Evolutionary conservation across 306 rosid species (phyloP), one percentile per base, ranked within the genome.

Genomic region (Chamaecrista fasciculata): DNA sequence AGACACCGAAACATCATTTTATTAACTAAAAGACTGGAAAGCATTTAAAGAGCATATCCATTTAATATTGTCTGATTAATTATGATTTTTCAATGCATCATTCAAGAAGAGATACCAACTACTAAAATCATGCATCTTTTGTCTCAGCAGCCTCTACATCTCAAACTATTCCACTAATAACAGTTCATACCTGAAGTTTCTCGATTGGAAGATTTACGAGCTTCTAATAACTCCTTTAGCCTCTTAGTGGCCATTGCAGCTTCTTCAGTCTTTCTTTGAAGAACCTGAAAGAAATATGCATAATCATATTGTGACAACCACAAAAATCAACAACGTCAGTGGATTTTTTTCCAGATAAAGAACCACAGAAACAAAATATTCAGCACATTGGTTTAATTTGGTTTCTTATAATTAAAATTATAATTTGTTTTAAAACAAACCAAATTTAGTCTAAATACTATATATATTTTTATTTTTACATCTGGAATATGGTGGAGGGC

Each of bases 171-270:
- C 52, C 57, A 53, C 51, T 28, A 65, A 55, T 66, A 36, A 47
- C 20, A 62, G 74, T 57, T 49, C 66, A 61, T 80, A 91, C 99
- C 91, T 84, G 82, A 82, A 77, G 79, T 86, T 71, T 95, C 99
- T 48, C 99, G 99, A 66, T 76, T 73, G 66, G 97, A 89, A 71
- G 86, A 86, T 82, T 91, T 95, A 34, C 97, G 99, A 81, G 97
- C 99, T 84, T 95, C 99, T 42, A 95, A 84, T 80, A 95, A 80
- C 74, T 95, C 99, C 84, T 95, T 95, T 58, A 95, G 83, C 90
- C 99, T 89, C 84, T 95, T 95, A 78, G 99, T 95, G 69, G 99
- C 99, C 93, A 89, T 84, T 44, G 99, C 95, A 58, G 99, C 99
- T 84, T 95, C 99, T 85, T 95, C 99, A 25, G 99, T 95, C 82